Conservation (phyloP, 2,329 filamentous ascomycete species). For the Neophaeococcomyces mojaviensis region DNA sequence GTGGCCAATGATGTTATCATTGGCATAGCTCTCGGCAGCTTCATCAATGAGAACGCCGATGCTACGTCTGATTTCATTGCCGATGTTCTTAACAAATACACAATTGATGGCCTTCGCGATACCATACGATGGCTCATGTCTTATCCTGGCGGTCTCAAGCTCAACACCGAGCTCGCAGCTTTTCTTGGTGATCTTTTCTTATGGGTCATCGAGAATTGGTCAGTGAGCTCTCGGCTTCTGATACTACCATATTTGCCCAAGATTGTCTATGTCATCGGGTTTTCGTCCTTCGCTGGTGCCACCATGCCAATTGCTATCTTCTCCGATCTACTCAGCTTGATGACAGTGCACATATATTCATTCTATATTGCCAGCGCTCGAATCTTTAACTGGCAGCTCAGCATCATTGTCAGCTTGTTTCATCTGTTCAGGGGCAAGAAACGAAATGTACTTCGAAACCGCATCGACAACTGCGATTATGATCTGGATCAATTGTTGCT, state of each 20-base stretch:
- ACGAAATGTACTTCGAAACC: conserved; percentile 89
- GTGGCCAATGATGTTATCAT: conserved; percentile 99
- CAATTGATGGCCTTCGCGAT: conserved; percentile 75
- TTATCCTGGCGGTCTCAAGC: conserved; percentile 87
- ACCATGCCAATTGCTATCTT: conserved; percentile 96
- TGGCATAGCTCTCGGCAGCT: conserved; percentile 89
- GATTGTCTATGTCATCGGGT: conserved; percentile 86
- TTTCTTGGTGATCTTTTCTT: conserved; percentile 93
- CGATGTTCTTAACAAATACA: conserved; percentile 67
- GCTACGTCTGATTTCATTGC: conserved; percentile 78
- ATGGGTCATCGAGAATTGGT: conserved; percentile 99
- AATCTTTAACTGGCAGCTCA: conserved; percentile 98
- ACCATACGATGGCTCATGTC: conserved; percentile 96
- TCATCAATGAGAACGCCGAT: conserved; percentile 88
- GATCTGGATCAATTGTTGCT: conserved; percentile 93
- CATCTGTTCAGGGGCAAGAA: conserved; percentile 98
- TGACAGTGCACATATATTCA: conserved; percentile 94
- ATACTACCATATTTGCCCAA: conserved; percentile 75
- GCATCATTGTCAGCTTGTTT: conserved; percentile 93
- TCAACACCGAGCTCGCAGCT: conserved; percentile 87
- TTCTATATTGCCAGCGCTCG: conserved; percentile 96
- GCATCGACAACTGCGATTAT: conserved; percentile 98
- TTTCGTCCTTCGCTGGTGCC: conserved; percentile 89
- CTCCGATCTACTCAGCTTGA: conserved; percentile 81
- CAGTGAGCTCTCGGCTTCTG: conserved; percentile 49